A percentile compares a stretch with the other conserved stretches of the same genome.
Evolutionary conservation across 2,329 filamentous ascomycete genomes (phyloP).

Genomic region (Botryotinia convoluta): DNA sequence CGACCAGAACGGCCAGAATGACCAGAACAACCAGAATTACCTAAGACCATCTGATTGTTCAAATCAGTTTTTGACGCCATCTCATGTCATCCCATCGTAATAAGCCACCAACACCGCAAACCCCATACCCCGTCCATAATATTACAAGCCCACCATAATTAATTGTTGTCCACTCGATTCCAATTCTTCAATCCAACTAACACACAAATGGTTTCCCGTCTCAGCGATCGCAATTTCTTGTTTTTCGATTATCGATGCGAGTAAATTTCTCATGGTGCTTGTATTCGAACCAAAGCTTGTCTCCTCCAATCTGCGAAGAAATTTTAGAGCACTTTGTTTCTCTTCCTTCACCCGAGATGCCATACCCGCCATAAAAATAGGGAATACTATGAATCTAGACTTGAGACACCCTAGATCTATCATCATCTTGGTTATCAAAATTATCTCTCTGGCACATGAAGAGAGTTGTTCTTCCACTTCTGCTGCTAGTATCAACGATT

Average conservation of each 20-base stretch:
- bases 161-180: constrained; percentile 45
- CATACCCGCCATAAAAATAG: constrained; percentile 53
- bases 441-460: constrained; percentile 45
- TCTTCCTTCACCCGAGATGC: constrained; percentile 42
- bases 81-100: not conserved
- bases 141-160: constrained; percentile 50
- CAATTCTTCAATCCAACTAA: constrained; percentile 52
- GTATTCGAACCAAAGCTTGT: constrained; percentile 49
- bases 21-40: not conserved
- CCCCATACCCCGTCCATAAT: not conserved
- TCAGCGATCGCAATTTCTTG: constrained; percentile 37
- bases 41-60: not conserved
- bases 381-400: constrained; percentile 49
- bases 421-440: constrained; percentile 44
- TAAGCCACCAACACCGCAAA: not conserved
- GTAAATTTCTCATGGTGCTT: constrained; percentile 44
- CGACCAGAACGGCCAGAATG: not conserved
- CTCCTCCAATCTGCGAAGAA: constrained; percentile 48
- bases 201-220: constrained; percentile 43
- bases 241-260: constrained; percentile 41
- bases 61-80: not conserved
- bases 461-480: constrained; percentile 44
- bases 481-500: constrained; percentile 43
- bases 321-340: constrained; percentile 48
- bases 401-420: constrained; percentile 42